Evolutionary conservation across 768 basidiomycete genomes (phyloP).

Genomic region (Mycena pura): DNA sequence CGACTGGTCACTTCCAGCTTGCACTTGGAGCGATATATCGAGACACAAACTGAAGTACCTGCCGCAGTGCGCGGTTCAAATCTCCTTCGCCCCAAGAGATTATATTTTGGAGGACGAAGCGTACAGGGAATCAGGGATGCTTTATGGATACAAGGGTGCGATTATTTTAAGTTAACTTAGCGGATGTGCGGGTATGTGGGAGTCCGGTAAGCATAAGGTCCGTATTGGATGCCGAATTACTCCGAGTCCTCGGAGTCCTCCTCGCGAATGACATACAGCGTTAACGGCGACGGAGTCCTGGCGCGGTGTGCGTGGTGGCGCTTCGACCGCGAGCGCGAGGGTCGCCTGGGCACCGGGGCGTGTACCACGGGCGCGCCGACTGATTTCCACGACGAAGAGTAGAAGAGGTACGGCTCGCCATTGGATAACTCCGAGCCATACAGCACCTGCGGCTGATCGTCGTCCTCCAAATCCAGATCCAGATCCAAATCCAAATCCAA

Average conservation of each 20-base stretch:
- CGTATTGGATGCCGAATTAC: conserved; percentile 1
- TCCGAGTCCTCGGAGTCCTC: conserved; percentile 28
- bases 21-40: too few relatives aligned
- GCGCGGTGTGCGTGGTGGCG: conserved; percentile 12
- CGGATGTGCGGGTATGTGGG: neutral
- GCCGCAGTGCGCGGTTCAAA: neutral
- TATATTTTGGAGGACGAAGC: too few relatives aligned
- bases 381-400: conserved; percentile 12
- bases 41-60: too few relatives aligned
- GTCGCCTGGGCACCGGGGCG: conserved; percentile 15
- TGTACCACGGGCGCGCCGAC: conserved; percentile 18
- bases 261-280: conserved; percentile 26
- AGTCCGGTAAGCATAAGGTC: neutral
- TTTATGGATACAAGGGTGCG: conserved; percentile 17
- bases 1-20: too few relatives aligned
- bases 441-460: neutral
- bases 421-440: conserved; percentile 4
- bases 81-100: too few relatives aligned
- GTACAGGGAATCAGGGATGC: too few relatives aligned
- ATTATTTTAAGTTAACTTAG: conserved; percentile 10
- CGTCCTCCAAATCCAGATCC: conserved; percentile 20
- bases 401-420: conserved; percentile 14
- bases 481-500: conserved; percentile 17
- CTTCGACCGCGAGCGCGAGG: conserved; percentile 19
- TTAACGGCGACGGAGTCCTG: conserved; percentile 22